phyloP scores from a whole-genome alignment of 2,329 filamentous ascomycete species.

The Elsinoe arachidis region DNA sequence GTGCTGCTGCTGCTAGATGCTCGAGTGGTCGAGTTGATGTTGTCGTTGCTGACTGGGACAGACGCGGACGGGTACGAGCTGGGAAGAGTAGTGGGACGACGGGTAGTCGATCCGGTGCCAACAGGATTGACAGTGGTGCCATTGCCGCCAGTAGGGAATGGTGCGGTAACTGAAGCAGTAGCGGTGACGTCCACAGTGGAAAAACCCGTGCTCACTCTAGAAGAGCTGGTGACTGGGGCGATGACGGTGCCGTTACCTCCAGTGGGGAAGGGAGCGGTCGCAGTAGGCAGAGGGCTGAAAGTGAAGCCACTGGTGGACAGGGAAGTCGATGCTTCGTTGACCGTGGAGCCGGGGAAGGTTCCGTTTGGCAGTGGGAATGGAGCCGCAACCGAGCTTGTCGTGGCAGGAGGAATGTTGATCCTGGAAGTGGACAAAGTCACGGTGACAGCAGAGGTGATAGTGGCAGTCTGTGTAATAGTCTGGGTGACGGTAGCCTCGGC shows the following conservation, averaged over 20 bases:
- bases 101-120: not conserved
- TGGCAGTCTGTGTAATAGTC: not conserved
- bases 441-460: constrained; percentile 12
- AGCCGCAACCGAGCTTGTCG: not conserved
- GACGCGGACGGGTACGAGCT: not conserved
- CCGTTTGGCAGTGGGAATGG: not conserved
- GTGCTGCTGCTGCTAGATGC: not conserved
- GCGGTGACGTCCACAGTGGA: not conserved
- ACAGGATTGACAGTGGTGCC: not conserved
- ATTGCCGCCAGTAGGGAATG: not conserved
- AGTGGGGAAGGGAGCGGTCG: not conserved
- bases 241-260: not conserved
- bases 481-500: constrained; percentile 7
- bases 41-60: constrained; percentile 3
- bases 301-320: not conserved
- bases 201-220: not conserved
- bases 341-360: not conserved
- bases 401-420: constrained; percentile 1
- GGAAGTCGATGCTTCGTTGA: not conserved
- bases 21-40: not conserved
- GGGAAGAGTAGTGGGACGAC: not conserved
- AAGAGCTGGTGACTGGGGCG: not conserved
- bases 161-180: not conserved
- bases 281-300: not conserved
- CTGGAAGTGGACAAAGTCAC: not conserved